Evolutionary conservation across 257 asterid species (phyloP), one percentile per base, ranked within the genome.

Genomic region (Solanum neorickii): DNA sequence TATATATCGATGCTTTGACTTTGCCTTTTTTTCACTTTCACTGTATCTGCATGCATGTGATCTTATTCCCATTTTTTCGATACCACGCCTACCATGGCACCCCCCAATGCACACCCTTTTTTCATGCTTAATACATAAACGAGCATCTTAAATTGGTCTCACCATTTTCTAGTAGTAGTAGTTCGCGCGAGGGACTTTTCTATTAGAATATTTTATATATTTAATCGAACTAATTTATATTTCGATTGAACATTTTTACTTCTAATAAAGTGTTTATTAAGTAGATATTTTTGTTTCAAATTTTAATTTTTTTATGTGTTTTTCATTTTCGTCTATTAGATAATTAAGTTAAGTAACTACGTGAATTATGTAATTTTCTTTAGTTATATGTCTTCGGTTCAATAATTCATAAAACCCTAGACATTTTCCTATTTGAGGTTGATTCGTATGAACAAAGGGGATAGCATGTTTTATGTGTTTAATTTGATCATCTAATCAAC

Each of bases 1-100:
- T 77, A 77, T 77, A 25, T 77, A 78, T 82, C 85, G 69, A 82
- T 82, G 85, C 46, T 47, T 80, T 82, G 85, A 82, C 85, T 82
- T 72, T 16, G 44, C 7, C 3, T 13, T 5, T 5, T 70, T 77
- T 5, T 1, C 65, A 47, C 42, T 47, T 80, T 29, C 12, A 47
- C 18, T 16, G 31, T 10, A 62, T 62, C 31, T 25, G 25, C 25
- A 14, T 77, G 69, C 85, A 82, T 82, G 85, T 82, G 85, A 29
- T 49, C 46, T 15, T 10, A 82, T 82, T 82, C 69, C 25, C 12
- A 82, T 49, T 39, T 82, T 10, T 18, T 82, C 20, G 0, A 80
- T 18, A 29, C 69, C 85, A 80, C 85, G 69, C 68, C 69, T 47
- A 47, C 85, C 16, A 73, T 37, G 29, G 29, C 47, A 73, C n/a